Percentiles rank a stretch among this genome's conserved stretches.
Evolutionary conservation across 2,329 filamentous ascomycete genomes (phyloP).

Genomic region (Graphium sp.): DNA sequence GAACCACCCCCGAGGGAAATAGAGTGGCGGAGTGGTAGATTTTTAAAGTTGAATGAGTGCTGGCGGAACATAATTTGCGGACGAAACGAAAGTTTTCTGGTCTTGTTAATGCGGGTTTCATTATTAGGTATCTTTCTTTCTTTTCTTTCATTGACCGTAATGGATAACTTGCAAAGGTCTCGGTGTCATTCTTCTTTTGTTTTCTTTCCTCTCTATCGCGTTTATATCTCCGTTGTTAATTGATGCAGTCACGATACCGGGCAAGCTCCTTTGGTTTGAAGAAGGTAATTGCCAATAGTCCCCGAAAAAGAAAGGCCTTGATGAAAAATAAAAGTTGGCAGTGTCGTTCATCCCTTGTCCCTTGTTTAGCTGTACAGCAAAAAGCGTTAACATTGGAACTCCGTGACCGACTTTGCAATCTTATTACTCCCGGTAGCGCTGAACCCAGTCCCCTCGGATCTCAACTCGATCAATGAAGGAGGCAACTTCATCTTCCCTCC

Average conservation of each 20-base stretch:
- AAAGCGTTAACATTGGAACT: conserved; percentile 55
- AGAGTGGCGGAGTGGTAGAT: too few species aligned
- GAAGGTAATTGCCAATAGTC: neutral
- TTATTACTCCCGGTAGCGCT: conserved; percentile 72
- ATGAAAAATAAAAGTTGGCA: too few species aligned
- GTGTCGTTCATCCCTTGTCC: too few species aligned
- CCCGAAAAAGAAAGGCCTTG: too few species aligned
- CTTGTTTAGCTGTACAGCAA: neutral
- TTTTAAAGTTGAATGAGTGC: too few species aligned
- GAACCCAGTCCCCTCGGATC: conserved; percentile 82
- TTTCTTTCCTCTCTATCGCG: neutral
- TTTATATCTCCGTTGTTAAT: neutral
- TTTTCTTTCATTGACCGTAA: too few species aligned
- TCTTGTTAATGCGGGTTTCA: too few species aligned
- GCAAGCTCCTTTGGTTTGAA: neutral
- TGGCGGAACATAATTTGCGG: too few species aligned
- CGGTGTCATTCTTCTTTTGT: neutral
- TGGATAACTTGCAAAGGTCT: conserved; percentile 3
- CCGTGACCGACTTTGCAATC: conserved; percentile 62
- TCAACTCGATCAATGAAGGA: conserved; percentile 62
- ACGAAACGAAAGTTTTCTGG: too few species aligned
- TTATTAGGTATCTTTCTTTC: too few species aligned
- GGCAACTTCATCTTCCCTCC: conserved; percentile 24
- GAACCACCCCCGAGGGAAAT: too few species aligned
- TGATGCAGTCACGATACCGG: neutral